phyloP scores from a whole-genome alignment of 208 protist genomes.

The Balamuthia mandrillaris region DNA sequence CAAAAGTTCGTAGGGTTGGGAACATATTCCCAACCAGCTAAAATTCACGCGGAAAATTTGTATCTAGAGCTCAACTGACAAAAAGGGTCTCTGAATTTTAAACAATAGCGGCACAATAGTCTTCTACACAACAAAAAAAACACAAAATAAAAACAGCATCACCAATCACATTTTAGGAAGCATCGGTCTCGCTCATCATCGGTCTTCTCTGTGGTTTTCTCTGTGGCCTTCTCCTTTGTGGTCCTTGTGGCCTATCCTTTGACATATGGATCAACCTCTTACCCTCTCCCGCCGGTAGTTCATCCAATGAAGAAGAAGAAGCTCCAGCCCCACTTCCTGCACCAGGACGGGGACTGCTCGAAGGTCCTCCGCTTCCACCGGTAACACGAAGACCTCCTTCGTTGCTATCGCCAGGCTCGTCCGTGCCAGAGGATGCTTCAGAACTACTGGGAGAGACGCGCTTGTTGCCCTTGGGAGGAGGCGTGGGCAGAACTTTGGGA shows the following conservation, averaged over 20 bases:
- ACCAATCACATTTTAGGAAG: no score
- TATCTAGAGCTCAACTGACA: no score
- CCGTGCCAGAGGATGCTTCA: not conserved
- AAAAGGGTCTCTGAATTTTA: no score
- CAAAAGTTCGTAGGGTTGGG: no score
- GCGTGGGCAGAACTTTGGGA: not conserved
- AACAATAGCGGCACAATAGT: no score
- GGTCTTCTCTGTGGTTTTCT: conserved; percentile 18
- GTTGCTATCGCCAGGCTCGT: not conserved
- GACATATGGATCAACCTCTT: conserved; percentile 13
- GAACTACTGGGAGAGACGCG: not conserved
- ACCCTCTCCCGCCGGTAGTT: not conserved
- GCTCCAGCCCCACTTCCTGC: not conserved
- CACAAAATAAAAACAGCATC: no score
- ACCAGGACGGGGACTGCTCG: not conserved
- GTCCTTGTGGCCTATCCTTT: conserved; percentile 20
- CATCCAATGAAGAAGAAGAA: not conserved
- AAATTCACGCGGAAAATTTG: no score
- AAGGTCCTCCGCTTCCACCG: not conserved
- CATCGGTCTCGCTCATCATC: conserved; percentile 25
- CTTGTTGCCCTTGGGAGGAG: not conserved
- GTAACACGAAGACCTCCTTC: not conserved
- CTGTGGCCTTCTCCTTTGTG: conserved; percentile 9
- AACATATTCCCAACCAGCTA: no score
- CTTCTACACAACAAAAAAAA: no score